Base-by-base conservation (phyloP, 192 early-diverging fungal genomes). In the Backusella luteola region DNA sequence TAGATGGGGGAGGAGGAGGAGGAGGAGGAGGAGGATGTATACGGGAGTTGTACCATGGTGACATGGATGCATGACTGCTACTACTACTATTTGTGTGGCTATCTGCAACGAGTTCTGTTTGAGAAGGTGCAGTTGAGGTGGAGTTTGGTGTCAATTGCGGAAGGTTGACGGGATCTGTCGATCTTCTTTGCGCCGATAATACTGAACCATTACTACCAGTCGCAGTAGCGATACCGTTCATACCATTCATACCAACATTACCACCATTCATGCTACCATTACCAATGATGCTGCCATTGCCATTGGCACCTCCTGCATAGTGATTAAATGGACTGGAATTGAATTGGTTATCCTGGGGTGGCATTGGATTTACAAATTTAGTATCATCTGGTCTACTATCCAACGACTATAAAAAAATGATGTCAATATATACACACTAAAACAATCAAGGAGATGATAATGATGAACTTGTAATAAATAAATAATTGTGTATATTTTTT, bases 341-440 rank as follows among this genome's bases (percentile, higher is more conserved):
- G 23, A 63, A 63, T 29, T 63, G 56, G 56, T 12, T 63, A 63
- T 63, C 56, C 56, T 63, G 56, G 56, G 26, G 26, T 63, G 56
- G 26, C 56, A 63, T 63, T 63, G 56, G 23, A 63, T 63, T 63
- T 2, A 23, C 56, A 63, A 63, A 63, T 29, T 63, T 63, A 14
- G 56, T 14, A 14, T 63, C 56, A 63, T 63, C 56, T 63, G 21
- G 56, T 63, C 56, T 63, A 63, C 56, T 63, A 63, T 63, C 56
- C 26, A 63, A 63, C 23, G 56, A 63, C 56, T 63, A 29, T 44
- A 14, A 53, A 2, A 52, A 19, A 11, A 63, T 63, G 56, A 63
- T 63, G 56, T 63, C 56, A 63, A 63, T 63, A 26, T 29, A 53
- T 21, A 53, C 7, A n/a, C 21, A 53, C n/a, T 21, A 21, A 53